Base-by-base conservation (phyloP, 371 early-diverging fungal genomes). In the Globomyces sp. region DNA sequence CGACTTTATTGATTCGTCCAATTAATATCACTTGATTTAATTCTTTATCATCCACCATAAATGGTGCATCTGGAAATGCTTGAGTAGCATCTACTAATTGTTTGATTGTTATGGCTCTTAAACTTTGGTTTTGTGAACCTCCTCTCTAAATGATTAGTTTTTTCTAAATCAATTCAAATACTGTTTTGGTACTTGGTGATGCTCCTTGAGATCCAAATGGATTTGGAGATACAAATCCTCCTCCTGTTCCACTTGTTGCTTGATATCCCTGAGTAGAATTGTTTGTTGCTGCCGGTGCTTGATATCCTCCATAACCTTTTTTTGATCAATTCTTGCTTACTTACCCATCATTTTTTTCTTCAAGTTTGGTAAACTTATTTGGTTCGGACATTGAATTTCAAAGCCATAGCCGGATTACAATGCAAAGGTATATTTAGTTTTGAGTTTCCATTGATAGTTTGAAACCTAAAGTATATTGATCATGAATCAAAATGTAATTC, bases 41-140 rank as follows among this genome's bases (percentile, higher is more conserved):
- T 58, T 90, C 90, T 8, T 77, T 73, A 57, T 78, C 81, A 72
- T 92, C 92, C 8, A 93, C 72, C 42, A 63, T 71, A 40, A 86
- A 79, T 0, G 77, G 79, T 36, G 71, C 68, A 61, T 92, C 92
- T 37, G 71, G 68, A 43, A 80, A 73, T 13, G 70, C 67, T 13
- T 73, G 67, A 1, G 68, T 67, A 2, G 85, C 79, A 34, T 68
- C 73, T 1, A 68, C 52, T n/a, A 92, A 76, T 69, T 89, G 90
- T 68, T 87, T 87, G 60, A 91, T 76, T 13, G 92, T 89, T 44
- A 92, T 83, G 2, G 92, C 88, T 57, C 90, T 81, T 10, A 91
- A 70, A 0, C 81, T 77, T 63, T 85, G 85, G 59, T 71, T 71
- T n/a, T 13, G 11, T 24, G 24, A 24, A 24, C 24, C 24, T 24